These are phyloP conservation scores for Astragalus membranaceus DNA, from an alignment of 306 rosid genomes.

Conservation along the genomic window DNA sequence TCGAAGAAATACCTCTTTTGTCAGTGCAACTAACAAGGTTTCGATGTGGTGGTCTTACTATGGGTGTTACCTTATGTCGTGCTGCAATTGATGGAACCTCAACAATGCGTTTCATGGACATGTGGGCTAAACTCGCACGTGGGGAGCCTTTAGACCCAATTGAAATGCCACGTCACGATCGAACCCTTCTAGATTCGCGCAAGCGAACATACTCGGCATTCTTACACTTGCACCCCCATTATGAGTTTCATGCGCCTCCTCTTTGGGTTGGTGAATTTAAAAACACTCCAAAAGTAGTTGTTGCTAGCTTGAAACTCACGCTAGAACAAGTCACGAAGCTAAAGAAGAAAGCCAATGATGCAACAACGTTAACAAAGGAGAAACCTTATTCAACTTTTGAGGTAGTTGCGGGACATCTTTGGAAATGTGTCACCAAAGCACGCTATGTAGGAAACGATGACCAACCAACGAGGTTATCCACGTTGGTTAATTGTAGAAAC, in stretches of 20 bases:
- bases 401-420: slow-evolving; percentile 27
- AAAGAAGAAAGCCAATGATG: not conserved
- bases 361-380: too few species aligned
- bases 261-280: not conserved
- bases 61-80: slow-evolving; percentile 18
- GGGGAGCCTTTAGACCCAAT: not conserved
- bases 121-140: slow-evolving; percentile 35
- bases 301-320: slow-evolving; percentile 3
- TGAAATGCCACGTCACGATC: slow-evolving; percentile 4
- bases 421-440: slow-evolving; percentile 32
- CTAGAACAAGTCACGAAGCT: slow-evolving; percentile 7
- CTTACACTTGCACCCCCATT: not conserved
- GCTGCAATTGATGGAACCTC: slow-evolving; percentile 17
- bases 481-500: slow-evolving; percentile 20
- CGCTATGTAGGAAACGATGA: not conserved
- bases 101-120: slow-evolving; percentile 10
- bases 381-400: slow-evolving; percentile 26
- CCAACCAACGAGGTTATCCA: slow-evolving; percentile 26
- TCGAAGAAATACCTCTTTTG: slow-evolving; percentile 18
- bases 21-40: slow-evolving; percentile 26
- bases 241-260: slow-evolving; percentile 16
- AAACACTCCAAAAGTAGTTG: not conserved
- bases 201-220: not conserved
- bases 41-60: slow-evolving; percentile 13
- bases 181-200: not conserved